A percentile compares a stretch with the other conserved stretches of the same genome.
These are phyloP conservation scores for Hebeloma cylindrosporum DNA, from an alignment of 768 basidiomycete genomes.

Conservation along the genomic window DNA sequence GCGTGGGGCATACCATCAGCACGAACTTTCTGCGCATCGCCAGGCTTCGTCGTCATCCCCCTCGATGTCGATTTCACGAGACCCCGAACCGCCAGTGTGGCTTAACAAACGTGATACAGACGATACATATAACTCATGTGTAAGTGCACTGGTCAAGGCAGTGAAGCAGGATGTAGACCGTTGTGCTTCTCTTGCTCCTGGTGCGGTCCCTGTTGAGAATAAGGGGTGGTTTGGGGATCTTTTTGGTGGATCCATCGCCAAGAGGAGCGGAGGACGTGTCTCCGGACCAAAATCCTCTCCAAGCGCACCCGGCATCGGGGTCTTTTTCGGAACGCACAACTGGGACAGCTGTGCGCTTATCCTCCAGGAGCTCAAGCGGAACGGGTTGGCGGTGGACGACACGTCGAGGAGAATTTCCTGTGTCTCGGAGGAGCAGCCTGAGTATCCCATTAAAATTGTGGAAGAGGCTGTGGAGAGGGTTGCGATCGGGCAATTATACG, in stretches of 20 bases:
- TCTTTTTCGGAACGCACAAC: constrained; percentile 90
- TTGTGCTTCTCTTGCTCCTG: background rate
- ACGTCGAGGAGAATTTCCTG: background rate
- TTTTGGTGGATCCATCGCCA: constrained; percentile 7
- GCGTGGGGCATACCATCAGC: constrained; percentile 86
- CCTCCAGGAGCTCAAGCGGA: constrained; percentile 54
- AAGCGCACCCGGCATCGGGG: constrained; percentile 42
- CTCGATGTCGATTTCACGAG: constrained; percentile 55
- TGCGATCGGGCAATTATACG: constrained; percentile 80
- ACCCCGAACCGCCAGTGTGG: constrained; percentile 68
- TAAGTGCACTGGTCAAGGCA: constrained; percentile 50
- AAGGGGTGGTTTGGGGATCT: constrained; percentile 10
- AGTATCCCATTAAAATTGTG: constrained; percentile 37
- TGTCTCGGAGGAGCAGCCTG: constrained; percentile 14
- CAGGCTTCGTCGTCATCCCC: constrained; percentile 21
- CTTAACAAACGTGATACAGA: constrained; percentile 70
- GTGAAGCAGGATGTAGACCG: constrained; percentile 52
- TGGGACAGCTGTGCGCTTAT: constrained; percentile 64
- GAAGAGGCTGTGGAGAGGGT: constrained; percentile 64
- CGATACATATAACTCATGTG: constrained; percentile 65
- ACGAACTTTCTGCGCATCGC: constrained; percentile 65
- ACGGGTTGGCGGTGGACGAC: constrained; percentile 41
- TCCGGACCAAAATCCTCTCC: no score
- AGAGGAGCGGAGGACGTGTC: no score
- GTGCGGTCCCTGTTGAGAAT: background rate